A percentile compares a stretch with the other conserved stretches of the same genome.
Conservation (phyloP, 768 basidiomycete species). For the Leccinum uliginosum region DNA sequence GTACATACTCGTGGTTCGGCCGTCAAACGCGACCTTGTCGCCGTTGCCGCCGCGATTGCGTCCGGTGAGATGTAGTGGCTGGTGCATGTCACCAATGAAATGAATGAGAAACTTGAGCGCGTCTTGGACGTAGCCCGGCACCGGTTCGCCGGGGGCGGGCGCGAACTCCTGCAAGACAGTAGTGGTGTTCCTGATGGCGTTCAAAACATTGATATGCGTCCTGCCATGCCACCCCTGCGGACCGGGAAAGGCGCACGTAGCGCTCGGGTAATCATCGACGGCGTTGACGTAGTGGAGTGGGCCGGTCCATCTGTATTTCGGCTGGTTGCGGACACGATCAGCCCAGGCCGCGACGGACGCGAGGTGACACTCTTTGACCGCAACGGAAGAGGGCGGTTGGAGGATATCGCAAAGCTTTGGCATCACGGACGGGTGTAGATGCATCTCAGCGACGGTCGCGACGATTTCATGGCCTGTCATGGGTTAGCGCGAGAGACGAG, state of each 20-base stretch:
- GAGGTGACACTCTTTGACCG: slow-evolving; percentile 60
- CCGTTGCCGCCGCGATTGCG: slow-evolving; percentile 86
- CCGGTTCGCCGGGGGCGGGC: slow-evolving; percentile 14
- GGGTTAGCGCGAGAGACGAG: not conserved
- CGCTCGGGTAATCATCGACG: slow-evolving; percentile 69
- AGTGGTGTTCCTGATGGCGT: slow-evolving; percentile 75
- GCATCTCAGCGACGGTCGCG: slow-evolving; percentile 91
- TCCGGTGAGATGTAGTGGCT: slow-evolving; percentile 89
- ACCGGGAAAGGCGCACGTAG: slow-evolving; percentile 76
- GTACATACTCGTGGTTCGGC: slow-evolving; percentile 62
- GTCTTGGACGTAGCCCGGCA: slow-evolving; percentile 51
- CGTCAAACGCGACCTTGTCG: slow-evolving; percentile 69
- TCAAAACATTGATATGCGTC: slow-evolving; percentile 62
- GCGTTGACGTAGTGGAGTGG: slow-evolving; percentile 75
- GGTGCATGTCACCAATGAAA: slow-evolving; percentile 90
- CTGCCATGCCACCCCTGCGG: slow-evolving; percentile 65
- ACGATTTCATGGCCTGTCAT: slow-evolving; percentile 83
- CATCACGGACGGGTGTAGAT: slow-evolving; percentile 71
- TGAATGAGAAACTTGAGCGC: slow-evolving; percentile 92
- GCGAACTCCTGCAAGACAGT: slow-evolving; percentile 51
- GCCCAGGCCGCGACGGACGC: slow-evolving; percentile 89
- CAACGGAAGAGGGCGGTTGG: slow-evolving; percentile 25
- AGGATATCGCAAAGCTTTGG: slow-evolving; percentile 70
- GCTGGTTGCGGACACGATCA: slow-evolving; percentile 52
- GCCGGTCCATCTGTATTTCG: slow-evolving; percentile 65